A percentile compares a stretch with the other conserved stretches of the same genome.
Evolutionary conservation across 208 protist species (phyloP).

Genomic region (Spongospora subterranea): DNA sequence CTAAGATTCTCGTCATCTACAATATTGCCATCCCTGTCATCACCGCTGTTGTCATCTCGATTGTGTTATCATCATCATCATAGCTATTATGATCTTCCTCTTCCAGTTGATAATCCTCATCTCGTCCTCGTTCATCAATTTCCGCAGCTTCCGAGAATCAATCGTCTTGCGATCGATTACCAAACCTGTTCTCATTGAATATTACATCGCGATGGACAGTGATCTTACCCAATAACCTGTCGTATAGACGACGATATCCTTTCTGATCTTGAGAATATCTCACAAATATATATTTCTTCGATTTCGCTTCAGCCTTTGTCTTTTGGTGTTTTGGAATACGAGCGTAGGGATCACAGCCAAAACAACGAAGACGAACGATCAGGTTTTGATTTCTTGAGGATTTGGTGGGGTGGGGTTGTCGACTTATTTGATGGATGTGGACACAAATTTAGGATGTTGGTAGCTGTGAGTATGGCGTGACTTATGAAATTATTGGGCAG

Average conservation of each 20-base stretch:
- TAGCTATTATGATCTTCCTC: neutral
- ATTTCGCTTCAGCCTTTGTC: neutral
- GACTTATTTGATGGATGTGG: neutral
- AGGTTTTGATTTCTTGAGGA: neutral
- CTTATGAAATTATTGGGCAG: neutral
- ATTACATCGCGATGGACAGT: neutral
- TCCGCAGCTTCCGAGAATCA: neutral
- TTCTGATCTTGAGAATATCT: slow-evolving; percentile 20
- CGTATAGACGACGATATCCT: neutral
- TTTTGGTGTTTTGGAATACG: neutral
- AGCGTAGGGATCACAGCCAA: slow-evolving; percentile 25
- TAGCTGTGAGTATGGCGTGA: neutral
- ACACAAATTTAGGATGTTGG: neutral
- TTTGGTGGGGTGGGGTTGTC: neutral
- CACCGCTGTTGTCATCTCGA: slow-evolving; percentile 13
- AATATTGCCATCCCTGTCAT: neutral
- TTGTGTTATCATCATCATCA: slow-evolving; percentile 6
- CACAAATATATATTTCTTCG: neutral
- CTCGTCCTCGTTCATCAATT: neutral
- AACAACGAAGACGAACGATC: neutral
- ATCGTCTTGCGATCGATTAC: neutral
- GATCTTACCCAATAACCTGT: neutral
- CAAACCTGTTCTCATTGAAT: neutral
- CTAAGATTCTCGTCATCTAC: neutral
- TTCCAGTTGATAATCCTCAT: neutral